phyloP scores from a whole-genome alignment of 169 alveolate species.

The Cryptosporidium parvum region DNA sequence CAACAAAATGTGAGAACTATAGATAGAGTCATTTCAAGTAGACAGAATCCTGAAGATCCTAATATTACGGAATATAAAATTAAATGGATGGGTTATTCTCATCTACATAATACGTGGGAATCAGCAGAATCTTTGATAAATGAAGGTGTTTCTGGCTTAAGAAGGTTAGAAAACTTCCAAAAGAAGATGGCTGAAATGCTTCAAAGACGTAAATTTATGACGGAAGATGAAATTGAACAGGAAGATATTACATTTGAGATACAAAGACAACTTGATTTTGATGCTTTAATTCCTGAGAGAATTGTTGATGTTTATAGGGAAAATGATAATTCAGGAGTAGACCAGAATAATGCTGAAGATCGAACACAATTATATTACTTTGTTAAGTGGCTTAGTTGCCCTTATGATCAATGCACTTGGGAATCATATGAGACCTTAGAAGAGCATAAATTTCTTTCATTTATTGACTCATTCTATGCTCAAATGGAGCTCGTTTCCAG shows the following conservation, averaged over 20 bases:
- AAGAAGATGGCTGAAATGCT: conserved; percentile 83
- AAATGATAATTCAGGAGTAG: conserved; percentile 41
- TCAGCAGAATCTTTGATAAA: conserved; percentile 82
- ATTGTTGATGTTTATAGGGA: conserved; percentile 78
- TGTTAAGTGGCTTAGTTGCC: conserved; percentile 91
- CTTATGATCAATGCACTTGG: conserved; percentile 92
- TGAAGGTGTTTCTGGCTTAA: conserved; percentile 84
- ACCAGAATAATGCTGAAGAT: conserved; percentile 35
- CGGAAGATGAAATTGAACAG: conserved; percentile 91
- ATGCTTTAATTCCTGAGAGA: conserved; percentile 90
- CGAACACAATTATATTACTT: conserved; percentile 77
- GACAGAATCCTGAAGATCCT: conserved; percentile 39
- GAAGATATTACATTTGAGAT: conserved; percentile 87
- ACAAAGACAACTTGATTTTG: conserved; percentile 90
- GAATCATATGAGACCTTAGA: conserved; percentile 86
- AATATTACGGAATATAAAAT: conserved; percentile 86
- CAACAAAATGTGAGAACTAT: conserved; percentile 28
- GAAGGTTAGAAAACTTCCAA: conserved; percentile 88
- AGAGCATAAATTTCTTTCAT: conserved; percentile 85
- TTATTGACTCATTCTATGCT: conserved; percentile 83
- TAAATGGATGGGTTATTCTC: conserved; percentile 91
- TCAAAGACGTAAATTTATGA: conserved; percentile 85
- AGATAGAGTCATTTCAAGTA: conserved; percentile 46
- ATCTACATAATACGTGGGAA: conserved; percentile 91
- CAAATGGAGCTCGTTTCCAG: conserved; percentile 81